Evolutionary conservation across 176 grass and related monocot genomes (phyloP).

Genomic region (Eremochloa ophiuroides): DNA sequence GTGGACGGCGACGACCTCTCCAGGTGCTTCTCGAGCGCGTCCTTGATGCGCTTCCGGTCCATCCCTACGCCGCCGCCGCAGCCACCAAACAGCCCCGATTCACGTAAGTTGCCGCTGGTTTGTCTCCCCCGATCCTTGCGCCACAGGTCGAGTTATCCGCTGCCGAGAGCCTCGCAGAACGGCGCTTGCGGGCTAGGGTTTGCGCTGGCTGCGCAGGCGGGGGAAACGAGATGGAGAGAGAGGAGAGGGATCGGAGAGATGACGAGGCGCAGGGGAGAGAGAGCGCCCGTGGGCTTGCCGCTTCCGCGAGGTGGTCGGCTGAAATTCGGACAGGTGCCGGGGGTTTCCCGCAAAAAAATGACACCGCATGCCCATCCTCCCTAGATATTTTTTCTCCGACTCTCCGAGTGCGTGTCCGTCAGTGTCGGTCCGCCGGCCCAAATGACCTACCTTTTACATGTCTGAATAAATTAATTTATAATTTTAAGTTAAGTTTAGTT

Average conservation of each 20-base stretch:
- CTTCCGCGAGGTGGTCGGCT: background rate
- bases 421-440: conserved; percentile 11
- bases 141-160: background rate
- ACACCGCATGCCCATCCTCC: background rate
- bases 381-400: conserved; percentile 55
- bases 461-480: background rate
- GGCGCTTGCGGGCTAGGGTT: conserved; percentile 50
- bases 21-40: conserved; percentile 71
- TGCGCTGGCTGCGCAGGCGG: conserved; percentile 36
- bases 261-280: conserved; percentile 16
- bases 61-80: conserved; percentile 19
- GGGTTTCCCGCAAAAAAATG: conserved; percentile 36
- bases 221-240: conserved; percentile 17
- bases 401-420: background rate
- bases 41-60: conserved; percentile 88
- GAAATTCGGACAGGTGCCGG: conserved; percentile 20
- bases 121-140: background rate
- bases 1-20: conserved; percentile 76
- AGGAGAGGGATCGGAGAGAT: conserved; percentile 23
- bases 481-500: background rate
- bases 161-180: background rate
- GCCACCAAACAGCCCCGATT: conserved; percentile 35
- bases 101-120: conserved; percentile 45
- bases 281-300: conserved; percentile 27
- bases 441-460: too few relatives aligned